These are phyloP conservation scores for Deinandra increscens DNA, from an alignment of 129 eudicot species.

Conservation along the genomic window DNA sequence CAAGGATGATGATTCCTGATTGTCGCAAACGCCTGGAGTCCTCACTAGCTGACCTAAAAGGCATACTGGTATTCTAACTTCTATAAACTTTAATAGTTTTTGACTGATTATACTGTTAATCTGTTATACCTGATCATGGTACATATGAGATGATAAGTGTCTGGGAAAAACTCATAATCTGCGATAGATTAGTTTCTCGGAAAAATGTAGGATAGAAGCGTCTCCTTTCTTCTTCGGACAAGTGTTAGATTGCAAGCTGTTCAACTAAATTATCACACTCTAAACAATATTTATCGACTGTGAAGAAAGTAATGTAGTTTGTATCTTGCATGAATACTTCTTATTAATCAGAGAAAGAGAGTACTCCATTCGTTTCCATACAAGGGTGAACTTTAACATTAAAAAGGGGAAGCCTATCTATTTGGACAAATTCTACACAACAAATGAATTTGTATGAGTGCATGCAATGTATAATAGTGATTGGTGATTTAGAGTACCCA, in stretches of 20 bases:
- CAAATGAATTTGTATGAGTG: background rate
- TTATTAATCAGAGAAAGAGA: background rate
- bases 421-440: background rate
- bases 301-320: slow-evolving; percentile 1
- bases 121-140: slow-evolving; percentile 1
- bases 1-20: slow-evolving; percentile 96
- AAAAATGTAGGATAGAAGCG: slow-evolving; percentile 5
- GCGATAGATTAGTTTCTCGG: background rate
- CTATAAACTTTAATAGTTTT: background rate
- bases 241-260: slow-evolving; percentile 8
- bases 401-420: background rate
- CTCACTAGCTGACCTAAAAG: slow-evolving; percentile 75
- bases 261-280: background rate
- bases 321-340: background rate
- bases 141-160: background rate
- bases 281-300: background rate
- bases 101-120: background rate
- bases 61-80: slow-evolving; percentile 49
- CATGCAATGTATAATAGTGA: background rate
- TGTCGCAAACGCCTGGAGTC: slow-evolving; percentile 86
- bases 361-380: background rate
- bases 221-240: background rate
- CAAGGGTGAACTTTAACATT: background rate
- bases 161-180: background rate
- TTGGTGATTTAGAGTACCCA: background rate